A percentile compares a stretch with the other conserved stretches of the same genome.
These are phyloP conservation scores for Schrenkiella parvula DNA, from an alignment of 345 rosid species.

Conservation along the genomic window DNA sequence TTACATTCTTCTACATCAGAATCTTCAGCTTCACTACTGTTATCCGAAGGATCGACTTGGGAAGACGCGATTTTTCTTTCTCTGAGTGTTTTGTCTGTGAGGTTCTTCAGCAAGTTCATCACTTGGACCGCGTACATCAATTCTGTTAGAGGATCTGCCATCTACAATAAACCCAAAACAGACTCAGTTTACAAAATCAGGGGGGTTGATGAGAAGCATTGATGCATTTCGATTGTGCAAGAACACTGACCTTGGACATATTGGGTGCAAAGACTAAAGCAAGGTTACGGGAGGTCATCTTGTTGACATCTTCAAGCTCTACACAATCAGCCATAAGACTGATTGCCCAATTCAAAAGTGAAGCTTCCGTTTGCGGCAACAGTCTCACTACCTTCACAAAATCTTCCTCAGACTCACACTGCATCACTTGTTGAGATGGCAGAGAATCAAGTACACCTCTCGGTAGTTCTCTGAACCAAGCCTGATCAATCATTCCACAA, in stretches of 20 bases:
- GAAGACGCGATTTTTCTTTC: constrained; percentile 45
- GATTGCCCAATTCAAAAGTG: constrained; percentile 71
- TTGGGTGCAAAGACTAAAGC: constrained; percentile 95
- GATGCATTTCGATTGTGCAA: background rate
- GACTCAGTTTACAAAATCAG: background rate
- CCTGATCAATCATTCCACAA: constrained; percentile 38
- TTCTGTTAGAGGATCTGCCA: constrained; percentile 89
- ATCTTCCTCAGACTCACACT: constrained; percentile 77
- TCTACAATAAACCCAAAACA: constrained; percentile 44
- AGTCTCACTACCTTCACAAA: constrained; percentile 64
- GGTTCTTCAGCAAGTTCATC: constrained; percentile 86
- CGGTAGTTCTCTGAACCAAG: constrained; percentile 96
- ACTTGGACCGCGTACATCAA: constrained; percentile 91
- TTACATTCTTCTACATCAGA: background rate
- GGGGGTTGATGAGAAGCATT: background rate
- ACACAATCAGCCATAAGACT: constrained; percentile 89
- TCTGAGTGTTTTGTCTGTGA: constrained; percentile 48
- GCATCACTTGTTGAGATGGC: constrained; percentile 74
- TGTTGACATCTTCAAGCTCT: constrained; percentile 65
- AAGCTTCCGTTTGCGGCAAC: constrained; percentile 77
- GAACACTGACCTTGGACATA: constrained; percentile 71
- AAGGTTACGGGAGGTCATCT: constrained; percentile 87
- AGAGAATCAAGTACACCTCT: constrained; percentile 73
- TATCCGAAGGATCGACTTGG: constrained; percentile 41
- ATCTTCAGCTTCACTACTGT: constrained; percentile 29